Conservation (phyloP, 2,329 filamentous ascomycete genomes). For the Didymellaceae sp. region DNA sequence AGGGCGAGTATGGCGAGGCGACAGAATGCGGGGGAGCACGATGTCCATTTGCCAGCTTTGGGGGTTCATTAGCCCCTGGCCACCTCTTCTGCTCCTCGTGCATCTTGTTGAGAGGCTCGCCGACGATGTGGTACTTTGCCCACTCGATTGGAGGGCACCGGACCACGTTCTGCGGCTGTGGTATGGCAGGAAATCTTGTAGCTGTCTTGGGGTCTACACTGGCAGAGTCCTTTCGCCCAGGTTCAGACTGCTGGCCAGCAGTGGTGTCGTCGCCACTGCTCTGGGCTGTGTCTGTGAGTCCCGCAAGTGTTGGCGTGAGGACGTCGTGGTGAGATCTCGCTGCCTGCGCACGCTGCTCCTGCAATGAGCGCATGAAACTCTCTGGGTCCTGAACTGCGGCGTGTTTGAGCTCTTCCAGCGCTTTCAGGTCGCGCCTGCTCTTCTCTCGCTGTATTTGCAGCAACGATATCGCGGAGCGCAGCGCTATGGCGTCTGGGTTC, state of each 20-base stretch:
- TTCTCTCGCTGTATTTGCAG: conserved; percentile 85
- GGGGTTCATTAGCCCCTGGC: conserved; percentile 49
- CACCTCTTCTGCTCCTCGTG: conserved; percentile 76
- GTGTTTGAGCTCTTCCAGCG: conserved; percentile 72
- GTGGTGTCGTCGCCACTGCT: conserved; percentile 32
- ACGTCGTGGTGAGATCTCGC: conserved; percentile 37
- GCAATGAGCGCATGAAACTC: conserved; percentile 73
- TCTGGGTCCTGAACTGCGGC: conserved; percentile 74
- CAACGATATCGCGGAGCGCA: conserved; percentile 83
- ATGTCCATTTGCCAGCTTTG: conserved; percentile 41
- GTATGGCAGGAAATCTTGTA: conserved; percentile 67
- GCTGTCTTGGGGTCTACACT: conserved; percentile 21
- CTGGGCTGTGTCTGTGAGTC: conserved; percentile 39
- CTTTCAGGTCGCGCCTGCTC: conserved; percentile 75
- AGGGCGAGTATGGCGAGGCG: conserved; percentile 66
- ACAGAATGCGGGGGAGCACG: conserved; percentile 59
- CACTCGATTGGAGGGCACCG: conserved; percentile 91
- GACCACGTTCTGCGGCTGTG: conserved; percentile 80
- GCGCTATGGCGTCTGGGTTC: conserved; percentile 86
- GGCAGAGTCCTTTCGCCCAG: conserved; percentile 39
- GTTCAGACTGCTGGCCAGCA: conserved; percentile 20
- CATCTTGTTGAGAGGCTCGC: conserved; percentile 80
- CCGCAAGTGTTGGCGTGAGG: conserved; percentile 48
- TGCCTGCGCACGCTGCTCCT: conserved; percentile 60
- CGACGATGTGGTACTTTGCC: conserved; percentile 91